phyloP scores from a whole-genome alignment of 1,284 basidiomycete species.

The Moesziomyces antarcticus region DNA sequence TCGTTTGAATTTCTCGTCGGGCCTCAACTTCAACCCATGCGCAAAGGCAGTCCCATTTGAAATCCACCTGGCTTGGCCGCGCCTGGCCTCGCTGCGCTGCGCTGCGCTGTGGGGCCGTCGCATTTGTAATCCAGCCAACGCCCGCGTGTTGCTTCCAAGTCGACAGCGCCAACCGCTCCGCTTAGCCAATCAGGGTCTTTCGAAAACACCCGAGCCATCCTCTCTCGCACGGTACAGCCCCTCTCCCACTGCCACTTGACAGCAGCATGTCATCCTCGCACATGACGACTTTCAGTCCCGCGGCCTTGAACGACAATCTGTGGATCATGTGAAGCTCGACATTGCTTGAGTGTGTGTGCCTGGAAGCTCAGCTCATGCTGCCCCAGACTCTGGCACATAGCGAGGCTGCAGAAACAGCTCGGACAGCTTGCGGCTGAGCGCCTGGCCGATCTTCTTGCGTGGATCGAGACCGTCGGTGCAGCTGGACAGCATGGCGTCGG shows the following conservation, averaged over 20 bases:
- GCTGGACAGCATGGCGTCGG: constrained; percentile 21
- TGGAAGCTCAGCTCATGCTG: too few relatives aligned
- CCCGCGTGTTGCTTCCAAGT: background rate
- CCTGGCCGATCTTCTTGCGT: constrained; percentile 47
- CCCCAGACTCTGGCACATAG: constrained; percentile 17
- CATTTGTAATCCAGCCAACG: constrained; percentile 36
- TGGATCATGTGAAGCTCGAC: too few relatives aligned
- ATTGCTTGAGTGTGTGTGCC: too few relatives aligned
- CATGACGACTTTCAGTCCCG: too few relatives aligned
- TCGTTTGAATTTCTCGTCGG: too few relatives aligned
- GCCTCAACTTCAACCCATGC: too few relatives aligned
- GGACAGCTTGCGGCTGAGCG: constrained; percentile 44
- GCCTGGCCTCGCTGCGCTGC: too few relatives aligned
- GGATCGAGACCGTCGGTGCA: constrained; percentile 36
- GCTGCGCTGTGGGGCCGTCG: background rate
- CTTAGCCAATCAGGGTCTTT: constrained; percentile 47
- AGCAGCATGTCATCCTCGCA: background rate
- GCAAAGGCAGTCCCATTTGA: too few relatives aligned
- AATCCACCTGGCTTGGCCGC: too few relatives aligned
- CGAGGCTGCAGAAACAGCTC: constrained; percentile 30
- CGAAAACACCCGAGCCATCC: constrained; percentile 39
- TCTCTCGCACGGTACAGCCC: constrained; percentile 26
- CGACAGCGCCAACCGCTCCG: background rate
- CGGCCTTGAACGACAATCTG: too few relatives aligned
- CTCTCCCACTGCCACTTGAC: background rate